phyloP scores from a whole-genome alignment of 2,329 filamentous ascomycete genomes.

The Alternaria incomplexa region DNA sequence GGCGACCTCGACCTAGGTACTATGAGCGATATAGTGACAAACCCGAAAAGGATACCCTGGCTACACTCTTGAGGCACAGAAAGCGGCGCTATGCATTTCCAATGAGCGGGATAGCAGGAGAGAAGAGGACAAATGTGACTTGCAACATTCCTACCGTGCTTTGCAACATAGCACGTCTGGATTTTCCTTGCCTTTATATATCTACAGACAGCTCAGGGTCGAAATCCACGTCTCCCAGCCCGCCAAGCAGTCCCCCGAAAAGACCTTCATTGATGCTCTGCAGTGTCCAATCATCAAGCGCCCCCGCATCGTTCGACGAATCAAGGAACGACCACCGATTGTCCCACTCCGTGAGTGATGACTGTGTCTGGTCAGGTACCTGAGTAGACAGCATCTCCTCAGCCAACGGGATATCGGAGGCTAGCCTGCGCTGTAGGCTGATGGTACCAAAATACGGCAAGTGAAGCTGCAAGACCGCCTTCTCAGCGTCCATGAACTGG shows the following conservation, averaged over 20 bases:
- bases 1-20: not conserved
- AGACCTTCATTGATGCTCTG: slow-evolving; percentile 19
- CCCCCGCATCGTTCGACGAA: not conserved
- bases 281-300: slow-evolving; percentile 17
- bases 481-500: slow-evolving; percentile 11
- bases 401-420: not conserved
- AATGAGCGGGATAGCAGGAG: not conserved
- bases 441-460: slow-evolving; percentile 32
- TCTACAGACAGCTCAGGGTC: not conserved
- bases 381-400: not conserved
- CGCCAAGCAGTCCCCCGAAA: slow-evolving; percentile 10
- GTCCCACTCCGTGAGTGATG: not conserved
- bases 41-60: not conserved
- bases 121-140: not conserved
- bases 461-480: slow-evolving; percentile 11
- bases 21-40: not conserved
- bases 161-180: not conserved
- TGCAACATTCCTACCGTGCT: not conserved
- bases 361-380: not conserved
- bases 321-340: slow-evolving; percentile 1
- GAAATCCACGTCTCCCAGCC: not conserved
- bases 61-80: not conserved
- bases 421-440: slow-evolving; percentile 21
- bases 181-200: not conserved
- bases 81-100: not conserved